These are phyloP conservation scores for Angophora floribunda DNA, from an alignment of 345 rosid genomes.

Conservation along the genomic window DNA sequence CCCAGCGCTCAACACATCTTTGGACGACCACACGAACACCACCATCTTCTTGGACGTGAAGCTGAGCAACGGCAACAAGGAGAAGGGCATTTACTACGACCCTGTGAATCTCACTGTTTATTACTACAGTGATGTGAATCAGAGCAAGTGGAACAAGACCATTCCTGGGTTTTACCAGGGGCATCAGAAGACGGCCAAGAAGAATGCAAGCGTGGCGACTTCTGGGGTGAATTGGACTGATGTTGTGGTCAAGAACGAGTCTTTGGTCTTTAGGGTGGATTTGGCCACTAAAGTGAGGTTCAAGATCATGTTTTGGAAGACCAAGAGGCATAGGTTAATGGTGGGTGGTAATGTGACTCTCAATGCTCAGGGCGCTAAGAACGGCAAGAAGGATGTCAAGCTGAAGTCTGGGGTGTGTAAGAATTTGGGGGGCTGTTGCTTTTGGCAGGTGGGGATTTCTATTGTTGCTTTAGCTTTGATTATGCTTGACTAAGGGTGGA, in stretches of 20 bases:
- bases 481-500: neutral
- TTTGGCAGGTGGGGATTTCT: neutral
- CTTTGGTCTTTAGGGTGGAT: slow-evolving; percentile 47
- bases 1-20: slow-evolving; percentile 47
- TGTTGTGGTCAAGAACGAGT: slow-evolving; percentile 22
- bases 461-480: neutral
- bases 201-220: neutral
- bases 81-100: slow-evolving; percentile 66
- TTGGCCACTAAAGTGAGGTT: slow-evolving; percentile 54
- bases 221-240: slow-evolving; percentile 5
- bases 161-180: slow-evolving; percentile 51
- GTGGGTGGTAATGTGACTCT: slow-evolving; percentile 47
- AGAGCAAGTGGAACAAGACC: neutral
- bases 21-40: slow-evolving; percentile 4
- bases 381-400: slow-evolving; percentile 15
- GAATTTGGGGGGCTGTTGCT: neutral
- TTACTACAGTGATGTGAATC: slow-evolving; percentile 6
- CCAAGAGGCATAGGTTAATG: slow-evolving; percentile 30
- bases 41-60: slow-evolving; percentile 33
- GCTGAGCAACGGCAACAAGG: slow-evolving; percentile 57
- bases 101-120: slow-evolving; percentile 24
- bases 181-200: slow-evolving; percentile 52
- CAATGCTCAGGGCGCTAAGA: slow-evolving; percentile 18
- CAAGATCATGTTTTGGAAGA: slow-evolving; percentile 52
- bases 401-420: slow-evolving; percentile 31